These are phyloP conservation scores for Annulohypoxylon maeteangense DNA, from an alignment of 495 filamentous ascomycete genomes.

Conservation along the genomic window DNA sequence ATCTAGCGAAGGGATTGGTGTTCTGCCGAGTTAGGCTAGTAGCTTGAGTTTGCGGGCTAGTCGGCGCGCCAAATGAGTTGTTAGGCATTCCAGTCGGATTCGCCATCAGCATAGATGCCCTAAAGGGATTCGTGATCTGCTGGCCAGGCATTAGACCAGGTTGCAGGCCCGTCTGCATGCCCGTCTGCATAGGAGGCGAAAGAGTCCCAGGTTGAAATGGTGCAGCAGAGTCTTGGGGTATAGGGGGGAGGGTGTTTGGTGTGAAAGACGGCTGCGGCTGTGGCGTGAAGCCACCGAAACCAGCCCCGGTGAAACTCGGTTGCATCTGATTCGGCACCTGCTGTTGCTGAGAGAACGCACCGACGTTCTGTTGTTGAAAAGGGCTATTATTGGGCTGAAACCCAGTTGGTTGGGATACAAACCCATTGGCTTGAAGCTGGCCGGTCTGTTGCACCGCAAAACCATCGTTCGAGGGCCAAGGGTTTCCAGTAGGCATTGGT, in stretches of 20 bases:
- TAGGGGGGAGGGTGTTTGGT: slow-evolving; percentile 63
- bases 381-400: slow-evolving; percentile 59
- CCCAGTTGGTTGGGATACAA: slow-evolving; percentile 57
- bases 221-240: slow-evolving; percentile 72
- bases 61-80: slow-evolving; percentile 46
- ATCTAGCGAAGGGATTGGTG: slow-evolving; percentile 86
- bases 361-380: slow-evolving; percentile 58
- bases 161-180: no score
- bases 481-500: slow-evolving; percentile 56
- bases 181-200: slow-evolving; percentile 50
- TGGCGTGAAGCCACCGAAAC: slow-evolving; percentile 86
- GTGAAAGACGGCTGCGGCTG: slow-evolving; percentile 71
- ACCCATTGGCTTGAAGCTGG: slow-evolving; percentile 64
- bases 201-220: slow-evolving; percentile 57
- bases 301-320: slow-evolving; percentile 74
- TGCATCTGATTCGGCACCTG: slow-evolving; percentile 59
- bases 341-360: slow-evolving; percentile 62
- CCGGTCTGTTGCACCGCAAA: slow-evolving; percentile 49
- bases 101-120: slow-evolving; percentile 81
- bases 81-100: slow-evolving; percentile 58
- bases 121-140: slow-evolving; percentile 86
- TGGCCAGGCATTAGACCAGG: slow-evolving; percentile 59
- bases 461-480: slow-evolving; percentile 51
- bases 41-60: slow-evolving; percentile 47
- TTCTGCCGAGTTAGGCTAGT: slow-evolving; percentile 69